Base-by-base conservation (phyloP, 345 rosid genomes). In the Sisymbrium irio region DNA sequence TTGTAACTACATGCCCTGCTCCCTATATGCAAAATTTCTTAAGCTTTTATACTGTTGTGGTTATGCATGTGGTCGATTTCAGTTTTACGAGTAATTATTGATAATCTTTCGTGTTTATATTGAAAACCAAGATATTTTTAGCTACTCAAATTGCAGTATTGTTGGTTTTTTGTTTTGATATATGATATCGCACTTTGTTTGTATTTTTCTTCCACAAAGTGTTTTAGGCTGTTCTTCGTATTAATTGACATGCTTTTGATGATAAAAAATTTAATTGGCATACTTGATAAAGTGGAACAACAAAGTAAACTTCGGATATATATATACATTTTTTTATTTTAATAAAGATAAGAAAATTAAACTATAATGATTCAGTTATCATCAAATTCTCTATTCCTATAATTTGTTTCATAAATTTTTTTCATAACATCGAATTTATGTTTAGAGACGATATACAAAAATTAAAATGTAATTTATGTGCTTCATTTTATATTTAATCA, bases 1-100 rank as follows among this genome's bases (percentile, higher is more conserved):
- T 46, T 61, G 51, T 73, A 55, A 44, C 51, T 40, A 67, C 15
- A 53, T 61, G 69, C 40, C 74, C 41, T 68, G 39, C 58, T 18
- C 42, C 42, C 56, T 10, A 74, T 45, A 20, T 42, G 36, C 37
- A 44, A 3, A 42, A 9, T 44, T 30, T 35, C 57, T 54, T 11
- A 10, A 54, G 25, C 11, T 63, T 32, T 73, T 55, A n/a, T n/a
- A 42, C 56, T 30, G 9, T 40, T 28, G n/a, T 51, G 35, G 11
- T 61, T 25, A 27, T 61, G 49, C 67, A 50, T 71, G 41, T 40
- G 10, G 14, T 30, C 32, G 32, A 27, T 28, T 41, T 4, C 4
- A 2, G 27, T 27, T 67, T 49, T 12, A 22, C 54, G 40, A 18
- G 5, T 20, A 20, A 20, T 20, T 7, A 20, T 37, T 37, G 28